Evolutionary conservation across 2,329 filamentous ascomycete species (phyloP).

Genomic region (Claviceps monticola): DNA sequence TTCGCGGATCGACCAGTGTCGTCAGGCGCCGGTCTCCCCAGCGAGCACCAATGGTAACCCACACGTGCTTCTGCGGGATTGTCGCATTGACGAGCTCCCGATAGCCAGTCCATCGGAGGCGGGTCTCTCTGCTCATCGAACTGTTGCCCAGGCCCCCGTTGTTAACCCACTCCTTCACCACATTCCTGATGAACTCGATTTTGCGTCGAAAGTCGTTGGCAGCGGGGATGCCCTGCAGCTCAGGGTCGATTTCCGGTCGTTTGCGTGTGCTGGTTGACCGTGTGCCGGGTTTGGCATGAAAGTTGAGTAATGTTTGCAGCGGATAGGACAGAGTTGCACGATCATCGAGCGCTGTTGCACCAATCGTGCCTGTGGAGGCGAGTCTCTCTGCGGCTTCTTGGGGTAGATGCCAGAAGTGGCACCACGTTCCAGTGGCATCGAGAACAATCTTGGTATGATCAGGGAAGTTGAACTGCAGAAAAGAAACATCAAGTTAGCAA

Average conservation of each 20-base stretch:
- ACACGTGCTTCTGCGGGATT: conserved; percentile 48
- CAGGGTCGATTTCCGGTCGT: conserved; percentile 45
- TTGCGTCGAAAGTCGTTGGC: conserved; percentile 64
- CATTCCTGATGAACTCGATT: conserved; percentile 54
- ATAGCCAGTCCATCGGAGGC: conserved; percentile 44
- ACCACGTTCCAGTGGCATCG: conserved; percentile 58
- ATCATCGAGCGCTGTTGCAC: conserved; percentile 55
- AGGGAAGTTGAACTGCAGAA: conserved; percentile 62
- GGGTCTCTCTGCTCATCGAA: conserved; percentile 38
- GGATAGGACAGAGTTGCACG: conserved; percentile 60
- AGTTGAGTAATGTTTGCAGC: conserved; percentile 60
- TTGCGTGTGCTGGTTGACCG: conserved; percentile 35
- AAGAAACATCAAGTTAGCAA: neutral
- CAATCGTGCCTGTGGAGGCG: conserved; percentile 49
- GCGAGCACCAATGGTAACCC: conserved; percentile 53
- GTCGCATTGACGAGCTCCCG: conserved; percentile 39
- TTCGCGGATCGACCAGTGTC: conserved; percentile 40
- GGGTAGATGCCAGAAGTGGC: conserved; percentile 65
- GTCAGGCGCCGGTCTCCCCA: conserved; percentile 43
- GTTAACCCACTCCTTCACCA: conserved; percentile 56
- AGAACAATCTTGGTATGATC: conserved; percentile 78
- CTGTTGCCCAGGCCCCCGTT: conserved; percentile 59
- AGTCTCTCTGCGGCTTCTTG: conserved; percentile 56
- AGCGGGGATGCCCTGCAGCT: conserved; percentile 49
- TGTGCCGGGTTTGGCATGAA: conserved; percentile 34